phyloP scores from a whole-genome alignment of 176 grass and related monocot species.

The Bromus sterilis region DNA sequence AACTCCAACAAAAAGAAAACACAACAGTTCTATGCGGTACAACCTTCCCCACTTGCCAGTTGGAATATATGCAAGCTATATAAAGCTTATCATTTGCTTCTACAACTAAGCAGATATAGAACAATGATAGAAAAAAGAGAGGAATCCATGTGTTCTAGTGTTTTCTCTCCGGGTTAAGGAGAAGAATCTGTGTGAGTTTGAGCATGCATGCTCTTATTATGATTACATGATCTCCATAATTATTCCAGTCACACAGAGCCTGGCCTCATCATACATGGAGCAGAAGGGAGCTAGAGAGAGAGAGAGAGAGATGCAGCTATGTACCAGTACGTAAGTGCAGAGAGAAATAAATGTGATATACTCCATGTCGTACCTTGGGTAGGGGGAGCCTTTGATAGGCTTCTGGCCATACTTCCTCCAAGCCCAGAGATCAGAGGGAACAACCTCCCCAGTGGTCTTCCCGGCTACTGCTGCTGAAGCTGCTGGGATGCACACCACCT shows the following conservation, averaged over 20 bases:
- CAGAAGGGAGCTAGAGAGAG: not conserved
- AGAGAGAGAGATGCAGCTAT: not conserved
- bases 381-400: conserved; percentile 97
- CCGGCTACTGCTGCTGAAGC: conserved; percentile 41
- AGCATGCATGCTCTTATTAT: conserved; percentile 36
- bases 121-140: conserved; percentile 10
- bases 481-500: conserved; percentile 96
- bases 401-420: conserved; percentile 99
- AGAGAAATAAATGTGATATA: not conserved
- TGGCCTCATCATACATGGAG: conserved; percentile 8
- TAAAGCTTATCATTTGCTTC: conserved; percentile 33
- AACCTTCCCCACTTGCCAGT: conserved; percentile 1
- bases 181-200: conserved; percentile 35
- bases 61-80: conserved; percentile 23
- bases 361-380: conserved; percentile 70
- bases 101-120: conserved; percentile 22
- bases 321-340: not conserved
- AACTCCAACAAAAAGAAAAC: not conserved
- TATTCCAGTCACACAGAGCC: conserved; percentile 5
- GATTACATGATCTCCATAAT: not conserved
- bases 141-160: not conserved
- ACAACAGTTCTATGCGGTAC: conserved; percentile 4
- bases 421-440: conserved; percentile 97
- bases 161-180: conserved; percentile 15
- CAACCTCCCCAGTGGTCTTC: conserved; percentile 66